Conservation (phyloP, 805 yeast species). For the Ogataea sp. region DNA sequence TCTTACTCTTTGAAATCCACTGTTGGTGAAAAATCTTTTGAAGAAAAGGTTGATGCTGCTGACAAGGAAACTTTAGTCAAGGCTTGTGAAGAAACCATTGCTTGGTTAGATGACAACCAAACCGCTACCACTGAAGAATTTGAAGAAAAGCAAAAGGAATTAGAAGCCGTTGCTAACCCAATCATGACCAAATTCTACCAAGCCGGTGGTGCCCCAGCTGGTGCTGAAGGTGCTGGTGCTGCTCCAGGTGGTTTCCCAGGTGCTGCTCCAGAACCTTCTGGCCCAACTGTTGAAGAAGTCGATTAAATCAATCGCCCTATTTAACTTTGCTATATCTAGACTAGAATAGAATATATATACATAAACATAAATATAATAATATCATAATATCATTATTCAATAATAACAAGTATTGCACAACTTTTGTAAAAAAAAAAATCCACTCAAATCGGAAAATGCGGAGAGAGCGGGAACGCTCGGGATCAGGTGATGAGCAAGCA, state of each 20-base stretch:
- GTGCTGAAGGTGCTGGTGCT: slow-evolving; percentile 41
- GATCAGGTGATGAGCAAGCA: too few relatives aligned
- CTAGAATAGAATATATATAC: background rate
- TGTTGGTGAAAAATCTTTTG: slow-evolving; percentile 63
- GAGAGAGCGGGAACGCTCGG: too few relatives aligned
- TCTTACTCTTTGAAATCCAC: slow-evolving; percentile 89
- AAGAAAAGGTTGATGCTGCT: slow-evolving; percentile 57
- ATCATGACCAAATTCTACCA: slow-evolving; percentile 96
- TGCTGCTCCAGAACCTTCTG: slow-evolving; percentile 36
- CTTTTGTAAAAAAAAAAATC: too few relatives aligned
- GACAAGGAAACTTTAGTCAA: slow-evolving; percentile 52
- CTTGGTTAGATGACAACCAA: slow-evolving; percentile 91
- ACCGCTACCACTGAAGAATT: slow-evolving; percentile 90
- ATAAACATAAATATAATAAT: too few relatives aligned
- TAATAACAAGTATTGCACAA: too few relatives aligned
- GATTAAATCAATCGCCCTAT: slow-evolving; percentile 29
- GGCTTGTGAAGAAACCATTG: slow-evolving; percentile 78
- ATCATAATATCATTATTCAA: too few relatives aligned
- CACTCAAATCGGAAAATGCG: too few relatives aligned
- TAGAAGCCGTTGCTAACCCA: slow-evolving; percentile 93
- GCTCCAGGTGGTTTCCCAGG: slow-evolving; percentile 30
- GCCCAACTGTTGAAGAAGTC: slow-evolving; percentile 80
- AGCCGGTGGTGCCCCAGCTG: slow-evolving; percentile 62
- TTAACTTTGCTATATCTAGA: background rate
- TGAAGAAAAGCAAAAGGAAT: slow-evolving; percentile 89